Evolutionary conservation across 2,329 filamentous ascomycete genomes (phyloP).

Genomic region (Ceratocystis papillata): DNA sequence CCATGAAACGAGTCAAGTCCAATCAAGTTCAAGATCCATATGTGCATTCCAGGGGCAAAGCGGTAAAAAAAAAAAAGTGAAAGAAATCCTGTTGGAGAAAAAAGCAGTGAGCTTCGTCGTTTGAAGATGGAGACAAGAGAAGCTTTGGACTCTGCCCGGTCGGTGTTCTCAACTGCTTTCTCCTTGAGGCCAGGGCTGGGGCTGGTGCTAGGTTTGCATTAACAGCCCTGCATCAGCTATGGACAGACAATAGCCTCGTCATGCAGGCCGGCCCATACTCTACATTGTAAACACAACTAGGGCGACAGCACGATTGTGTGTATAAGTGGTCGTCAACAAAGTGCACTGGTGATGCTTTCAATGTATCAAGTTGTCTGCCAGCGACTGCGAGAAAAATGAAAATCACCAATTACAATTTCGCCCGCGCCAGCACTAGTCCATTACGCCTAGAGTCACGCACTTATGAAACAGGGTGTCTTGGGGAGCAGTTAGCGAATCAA

Average conservation of each 20-base stretch:
- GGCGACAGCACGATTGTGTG: too few relatives aligned
- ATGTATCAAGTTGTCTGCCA: neutral
- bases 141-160: too few relatives aligned
- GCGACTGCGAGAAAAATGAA: neutral
- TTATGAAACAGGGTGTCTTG: conserved; percentile 14
- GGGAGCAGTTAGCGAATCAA: conserved; percentile 13
- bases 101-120: neutral
- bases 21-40: neutral
- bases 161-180: too few relatives aligned
- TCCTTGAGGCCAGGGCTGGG: too few relatives aligned
- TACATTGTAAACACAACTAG: too few relatives aligned
- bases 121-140: too few relatives aligned
- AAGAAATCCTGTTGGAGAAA: neutral
- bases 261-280: too few relatives aligned
- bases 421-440: neutral
- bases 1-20: neutral
- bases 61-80: neutral
- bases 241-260: too few relatives aligned
- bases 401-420: neutral
- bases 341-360: too few relatives aligned
- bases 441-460: neutral
- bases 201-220: too few relatives aligned
- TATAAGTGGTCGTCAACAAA: too few relatives aligned
- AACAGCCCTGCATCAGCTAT: too few relatives aligned
- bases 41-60: neutral